Evolutionary conservation across 2,329 filamentous ascomycete species (phyloP).

Genomic region (Lasiodiplodia citricola): DNA sequence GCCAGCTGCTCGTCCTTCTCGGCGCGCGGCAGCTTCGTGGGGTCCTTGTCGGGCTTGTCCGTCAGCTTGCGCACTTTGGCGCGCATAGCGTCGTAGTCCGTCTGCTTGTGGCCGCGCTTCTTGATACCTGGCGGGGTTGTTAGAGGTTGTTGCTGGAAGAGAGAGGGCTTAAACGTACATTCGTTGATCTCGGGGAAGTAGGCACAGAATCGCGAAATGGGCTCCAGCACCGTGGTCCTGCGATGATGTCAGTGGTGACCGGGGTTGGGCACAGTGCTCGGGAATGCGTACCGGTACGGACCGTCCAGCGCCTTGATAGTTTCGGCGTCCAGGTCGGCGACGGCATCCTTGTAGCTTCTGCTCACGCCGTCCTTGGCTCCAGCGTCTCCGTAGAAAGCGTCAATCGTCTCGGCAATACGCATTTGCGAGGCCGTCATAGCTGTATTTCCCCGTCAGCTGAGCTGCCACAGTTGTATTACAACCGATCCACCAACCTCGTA

Average conservation of each 20-base stretch:
- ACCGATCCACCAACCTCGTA: constrained; percentile 68
- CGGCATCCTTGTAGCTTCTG: constrained; percentile 96
- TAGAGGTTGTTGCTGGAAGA: background rate
- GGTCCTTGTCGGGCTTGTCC: constrained; percentile 98
- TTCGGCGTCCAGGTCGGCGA: constrained; percentile 95
- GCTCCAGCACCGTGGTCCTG: constrained; percentile 90
- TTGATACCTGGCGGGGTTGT: constrained; percentile 71
- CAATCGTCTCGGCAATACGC: constrained; percentile 98
- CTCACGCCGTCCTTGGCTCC: constrained; percentile 94
- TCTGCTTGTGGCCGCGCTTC: constrained; percentile 96
- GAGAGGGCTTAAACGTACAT: constrained; percentile 61
- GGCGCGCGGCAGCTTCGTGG: constrained; percentile 90
- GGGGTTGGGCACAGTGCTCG: background rate
- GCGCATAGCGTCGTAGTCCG: constrained; percentile 95
- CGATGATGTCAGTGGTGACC: constrained; percentile 28
- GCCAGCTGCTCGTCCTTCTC: constrained; percentile 98
- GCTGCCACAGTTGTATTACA: background rate
- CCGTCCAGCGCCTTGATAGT: constrained; percentile 98
- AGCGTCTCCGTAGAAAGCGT: constrained; percentile 97
- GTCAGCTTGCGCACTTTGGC: constrained; percentile 96
- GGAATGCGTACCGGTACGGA: constrained; percentile 72
- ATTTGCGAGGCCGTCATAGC: constrained; percentile 99
- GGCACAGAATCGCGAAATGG: constrained; percentile 93
- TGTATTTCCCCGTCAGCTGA: constrained; percentile 40
- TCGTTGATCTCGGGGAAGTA: constrained; percentile 99